Evolutionary conservation across 2,329 filamentous ascomycete species (phyloP).

Genomic region (Chrysoporthe deuterocubensis): DNA sequence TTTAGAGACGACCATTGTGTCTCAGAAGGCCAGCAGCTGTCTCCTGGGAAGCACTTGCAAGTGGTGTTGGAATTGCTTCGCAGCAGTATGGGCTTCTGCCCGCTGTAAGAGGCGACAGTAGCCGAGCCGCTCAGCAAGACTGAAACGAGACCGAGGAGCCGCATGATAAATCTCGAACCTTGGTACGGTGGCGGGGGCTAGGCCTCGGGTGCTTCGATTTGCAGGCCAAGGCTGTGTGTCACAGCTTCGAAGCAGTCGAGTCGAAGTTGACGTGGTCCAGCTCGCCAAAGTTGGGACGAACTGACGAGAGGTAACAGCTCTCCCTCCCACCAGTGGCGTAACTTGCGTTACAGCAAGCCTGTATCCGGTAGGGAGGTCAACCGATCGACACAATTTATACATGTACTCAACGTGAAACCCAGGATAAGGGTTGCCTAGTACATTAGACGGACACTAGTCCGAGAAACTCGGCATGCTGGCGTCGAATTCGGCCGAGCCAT

Average conservation of each 20-base stretch:
- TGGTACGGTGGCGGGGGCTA: neutral
- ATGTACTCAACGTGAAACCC: neutral
- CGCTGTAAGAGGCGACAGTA: neutral
- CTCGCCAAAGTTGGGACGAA: neutral
- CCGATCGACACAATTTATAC: neutral
- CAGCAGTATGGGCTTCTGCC: conserved; percentile 13
- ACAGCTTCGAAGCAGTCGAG: neutral
- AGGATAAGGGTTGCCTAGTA: neutral
- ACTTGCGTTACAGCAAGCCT: neutral
- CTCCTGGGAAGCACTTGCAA: conserved; percentile 47
- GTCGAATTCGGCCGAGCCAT: neutral
- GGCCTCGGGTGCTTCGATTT: neutral
- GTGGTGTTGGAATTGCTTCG: neutral
- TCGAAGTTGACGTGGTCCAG: neutral
- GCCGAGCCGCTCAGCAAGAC: conserved; percentile 5
- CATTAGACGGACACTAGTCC: neutral
- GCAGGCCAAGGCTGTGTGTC: neutral
- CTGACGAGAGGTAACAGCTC: neutral
- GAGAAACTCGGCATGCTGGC: neutral
- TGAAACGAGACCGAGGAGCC: neutral
- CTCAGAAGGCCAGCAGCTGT: conserved; percentile 53
- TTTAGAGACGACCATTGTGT: conserved; percentile 52
- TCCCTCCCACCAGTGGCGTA: neutral
- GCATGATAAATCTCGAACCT: neutral
- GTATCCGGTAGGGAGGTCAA: neutral